Percentiles rank a stretch among this genome's conserved stretches.
Evolutionary conservation across 139 green algal genomes (phyloP).

Genomic region (Chlamydomonas asymmetrica): DNA sequence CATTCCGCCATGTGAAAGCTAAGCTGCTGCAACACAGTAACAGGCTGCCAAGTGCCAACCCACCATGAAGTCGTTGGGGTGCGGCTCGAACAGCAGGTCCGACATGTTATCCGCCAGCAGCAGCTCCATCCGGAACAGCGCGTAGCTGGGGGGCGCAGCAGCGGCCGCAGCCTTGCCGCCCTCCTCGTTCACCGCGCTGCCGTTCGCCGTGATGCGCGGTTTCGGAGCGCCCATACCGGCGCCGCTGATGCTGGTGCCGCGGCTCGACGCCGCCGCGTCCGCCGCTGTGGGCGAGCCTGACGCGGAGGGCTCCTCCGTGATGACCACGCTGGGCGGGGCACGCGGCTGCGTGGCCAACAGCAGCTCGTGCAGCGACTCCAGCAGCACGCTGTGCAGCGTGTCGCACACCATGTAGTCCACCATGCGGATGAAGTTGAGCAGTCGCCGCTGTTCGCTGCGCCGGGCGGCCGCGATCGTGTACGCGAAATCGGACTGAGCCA

Average conservation of each 20-base stretch:
- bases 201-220: too few relatives aligned
- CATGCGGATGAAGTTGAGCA: slow-evolving; percentile 77
- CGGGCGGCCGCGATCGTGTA: slow-evolving; percentile 77
- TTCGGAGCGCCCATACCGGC: background rate
- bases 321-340: background rate
- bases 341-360: slow-evolving; percentile 21
- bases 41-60: background rate
- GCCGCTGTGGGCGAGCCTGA: background rate
- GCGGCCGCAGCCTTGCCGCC: background rate
- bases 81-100: slow-evolving; percentile 50
- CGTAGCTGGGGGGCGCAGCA: background rate
- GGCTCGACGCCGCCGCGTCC: slow-evolving; percentile 11
- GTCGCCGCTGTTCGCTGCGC: slow-evolving; percentile 69
- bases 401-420: slow-evolving; percentile 79
- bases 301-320: slow-evolving; percentile 13
- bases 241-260: slow-evolving; percentile 11
- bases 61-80: slow-evolving; percentile 45
- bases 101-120: slow-evolving; percentile 48
- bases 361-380: slow-evolving; percentile 59
- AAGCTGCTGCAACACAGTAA: background rate
- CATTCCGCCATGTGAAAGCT: too few relatives aligned
- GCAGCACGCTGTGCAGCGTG: slow-evolving; percentile 68
- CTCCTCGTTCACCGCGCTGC: too few relatives aligned
- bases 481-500: slow-evolving; percentile 56
- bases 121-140: slow-evolving; percentile 68